Base-by-base conservation (phyloP, 2,329 filamentous ascomycete species). In the Aspergillus puulaauensis region DNA sequence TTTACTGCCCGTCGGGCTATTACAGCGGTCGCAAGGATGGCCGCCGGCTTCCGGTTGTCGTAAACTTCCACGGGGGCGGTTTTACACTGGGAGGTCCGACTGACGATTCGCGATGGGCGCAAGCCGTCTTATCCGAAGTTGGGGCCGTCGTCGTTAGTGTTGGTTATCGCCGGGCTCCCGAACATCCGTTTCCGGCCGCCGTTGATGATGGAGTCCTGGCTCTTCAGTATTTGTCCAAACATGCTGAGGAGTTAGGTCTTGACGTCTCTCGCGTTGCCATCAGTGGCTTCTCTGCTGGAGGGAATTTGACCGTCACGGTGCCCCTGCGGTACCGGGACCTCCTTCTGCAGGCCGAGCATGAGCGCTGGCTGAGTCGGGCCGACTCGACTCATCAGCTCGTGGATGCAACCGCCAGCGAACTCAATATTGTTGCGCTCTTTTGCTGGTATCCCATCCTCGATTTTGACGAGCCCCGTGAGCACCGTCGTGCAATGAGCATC, bases 61-160 rank as follows among this genome's bases (percentile, higher is more conserved):
- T 87, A 63, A 87, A 87, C 66, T 86, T 87, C 64, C 85, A 88
- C 61, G 85, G 85, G 15, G 85, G 85, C 44, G 85, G 85, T 1
- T 88, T 87, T 69, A 84, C 82, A 0, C 70, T 88, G 6, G 85
- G 85, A 4, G 79, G 76, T 5, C 79, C 84, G 7, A 82, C 80
- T 15, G 86, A 88, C 66, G 85, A 88, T 71, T 79, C 80, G 45
- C 79, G 84, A 56, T 88, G 85, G 85, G 81, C 82, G 43, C 76
- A 77, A 23, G 78, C 78, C 6, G 81, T 86, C 2, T 76, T 86
- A n/a, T 67, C 82, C 3, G 74, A 86, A 57, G 78, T 82, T 14
- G 77, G 78, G 46, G 84, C 84, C 3, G 80, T 87, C 5, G 80
- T 87, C 19, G 81, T 86, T 56, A 82, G 80, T 58, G 85, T 88